Conservation (phyloP, 2,329 filamentous ascomycete genomes). For the Ophioceras dolichostomum region DNA sequence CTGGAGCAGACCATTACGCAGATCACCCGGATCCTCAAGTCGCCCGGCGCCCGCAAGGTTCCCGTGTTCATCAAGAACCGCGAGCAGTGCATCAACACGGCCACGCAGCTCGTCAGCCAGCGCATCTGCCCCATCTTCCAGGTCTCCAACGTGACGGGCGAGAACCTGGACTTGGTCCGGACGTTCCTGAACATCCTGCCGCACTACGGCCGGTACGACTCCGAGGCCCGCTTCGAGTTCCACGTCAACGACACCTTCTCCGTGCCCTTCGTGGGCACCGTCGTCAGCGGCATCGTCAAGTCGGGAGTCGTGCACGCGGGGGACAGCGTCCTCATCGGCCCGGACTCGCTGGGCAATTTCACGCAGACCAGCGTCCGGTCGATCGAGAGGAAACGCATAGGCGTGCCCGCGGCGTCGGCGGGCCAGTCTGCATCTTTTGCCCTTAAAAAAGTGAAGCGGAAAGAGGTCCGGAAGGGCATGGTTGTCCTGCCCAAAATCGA, state of each 20-base stretch:
- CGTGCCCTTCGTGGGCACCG: slow-evolving; percentile 91
- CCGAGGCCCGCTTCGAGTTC: slow-evolving; percentile 82
- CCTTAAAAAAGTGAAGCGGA: slow-evolving; percentile 72
- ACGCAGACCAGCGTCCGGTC: slow-evolving; percentile 75
- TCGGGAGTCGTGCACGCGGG: slow-evolving; percentile 77
- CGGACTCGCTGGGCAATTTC: slow-evolving; percentile 84
- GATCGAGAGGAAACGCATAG: slow-evolving; percentile 88
- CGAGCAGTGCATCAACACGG: slow-evolving; percentile 89
- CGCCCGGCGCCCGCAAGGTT: slow-evolving; percentile 85
- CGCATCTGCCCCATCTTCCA: slow-evolving; percentile 96
- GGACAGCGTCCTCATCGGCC: slow-evolving; percentile 81
- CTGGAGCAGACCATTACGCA: slow-evolving; percentile 87
- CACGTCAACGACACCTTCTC: slow-evolving; percentile 97
- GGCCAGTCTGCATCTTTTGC: slow-evolving; percentile 92
- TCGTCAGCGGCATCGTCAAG: slow-evolving; percentile 89
- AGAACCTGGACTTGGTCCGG: slow-evolving; percentile 80
- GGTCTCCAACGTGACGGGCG: slow-evolving; percentile 92
- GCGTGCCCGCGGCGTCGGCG: slow-evolving; percentile 75
- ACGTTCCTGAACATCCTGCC: slow-evolving; percentile 92
- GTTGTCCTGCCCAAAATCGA: slow-evolving; percentile 82
- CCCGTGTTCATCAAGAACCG: slow-evolving; percentile 88
- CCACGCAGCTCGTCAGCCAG: slow-evolving; percentile 89
- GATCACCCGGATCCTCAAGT: slow-evolving; percentile 86
- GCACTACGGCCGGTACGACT: slow-evolving; percentile 86
- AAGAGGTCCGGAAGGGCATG: slow-evolving; percentile 96